Base-by-base conservation (phyloP, 2,329 filamentous ascomycete species). In the Fusarium siculi region DNA sequence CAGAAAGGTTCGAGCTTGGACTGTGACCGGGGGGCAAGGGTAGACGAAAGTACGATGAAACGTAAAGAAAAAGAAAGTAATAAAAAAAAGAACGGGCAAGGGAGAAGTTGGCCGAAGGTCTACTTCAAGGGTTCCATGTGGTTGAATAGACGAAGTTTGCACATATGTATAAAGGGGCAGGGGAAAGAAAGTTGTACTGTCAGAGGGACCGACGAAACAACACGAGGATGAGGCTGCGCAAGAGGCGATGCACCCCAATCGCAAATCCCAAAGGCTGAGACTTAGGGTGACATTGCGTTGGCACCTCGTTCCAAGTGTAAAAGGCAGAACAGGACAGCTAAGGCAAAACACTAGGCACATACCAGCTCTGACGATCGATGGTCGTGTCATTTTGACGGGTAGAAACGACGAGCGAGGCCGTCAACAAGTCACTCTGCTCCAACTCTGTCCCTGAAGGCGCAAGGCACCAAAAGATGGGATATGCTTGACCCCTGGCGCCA, bases 311-410 rank as follows among this genome's bases (percentile, higher is more conserved):
- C 68, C 42, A 62, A 49, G 58, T 57, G 42, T 43, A 72, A 73
- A 68, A 50, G 46, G 23, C 37, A 66, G 34, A 42, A 34, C 25
- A 67, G 50, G 50, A 53, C 36, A 67, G 57, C 54, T 66, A 62
- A 55, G 34, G 49, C 30, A 52, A 61, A 55, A 52, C 34, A 68
- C 44, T 46, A 57, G 47, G 64, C 49, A 89, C 88, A 77, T 87
- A 90, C 88, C 88, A 80, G 88, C 88, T 79, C 88, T 87, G 82
- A 90, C 85, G 76, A 90, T 89, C 76, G 85, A 85, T 78, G 88
- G 88, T 82, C 88, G 87, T 79, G 87, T 88, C 88, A 90, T 90
- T 78, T 77, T 86, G 84, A 52, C 55, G 28, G 65, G 37, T 46
- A 55, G 57, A 65, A 55, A 68, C 55, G 68, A 68, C 62, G 62